phyloP scores from a whole-genome alignment of 2,329 filamentous ascomycete genomes.

The Aspergillus sergii region DNA sequence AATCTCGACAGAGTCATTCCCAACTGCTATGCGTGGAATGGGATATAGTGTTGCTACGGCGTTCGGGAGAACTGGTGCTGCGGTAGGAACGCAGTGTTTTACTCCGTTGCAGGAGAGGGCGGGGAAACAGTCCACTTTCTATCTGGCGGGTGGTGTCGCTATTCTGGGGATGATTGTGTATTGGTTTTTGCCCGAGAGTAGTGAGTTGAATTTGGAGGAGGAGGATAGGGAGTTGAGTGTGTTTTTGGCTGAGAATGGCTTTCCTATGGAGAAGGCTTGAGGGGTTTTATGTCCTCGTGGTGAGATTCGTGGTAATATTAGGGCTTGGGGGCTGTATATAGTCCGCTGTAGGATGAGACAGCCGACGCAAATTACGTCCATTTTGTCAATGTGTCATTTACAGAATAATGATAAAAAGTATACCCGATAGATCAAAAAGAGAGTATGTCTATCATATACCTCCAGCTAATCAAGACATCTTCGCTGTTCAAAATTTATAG shows the following conservation, averaged over 20 bases:
- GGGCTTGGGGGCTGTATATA: too few relatives aligned
- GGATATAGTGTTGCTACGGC: conserved; percentile 37
- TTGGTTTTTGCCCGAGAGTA: conserved; percentile 34
- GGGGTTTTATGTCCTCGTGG: rapidly evolving
- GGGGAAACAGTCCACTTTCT: conserved; percentile 36
- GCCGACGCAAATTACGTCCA: too few relatives aligned
- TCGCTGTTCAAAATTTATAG: background rate
- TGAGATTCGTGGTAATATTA: background rate
- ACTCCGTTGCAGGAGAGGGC: conserved; percentile 32
- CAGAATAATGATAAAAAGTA: background rate
- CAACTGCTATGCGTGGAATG: conserved; percentile 37
- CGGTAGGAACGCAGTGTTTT: conserved; percentile 39
- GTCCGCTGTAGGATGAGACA: too few relatives aligned
- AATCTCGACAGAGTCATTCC: conserved; percentile 36
- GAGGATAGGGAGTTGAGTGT: conserved; percentile 30
- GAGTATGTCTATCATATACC: background rate
- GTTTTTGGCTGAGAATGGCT: conserved; percentile 27
- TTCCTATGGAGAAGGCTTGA: conserved; percentile 11
- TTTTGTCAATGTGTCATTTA: too few relatives aligned
- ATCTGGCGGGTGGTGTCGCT: conserved; percentile 32
- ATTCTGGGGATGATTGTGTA: conserved; percentile 34
- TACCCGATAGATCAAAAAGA: background rate
- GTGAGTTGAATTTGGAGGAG: conserved; percentile 28
- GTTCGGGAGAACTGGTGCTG: conserved; percentile 38
- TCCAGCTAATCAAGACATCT: background rate